Evolutionary conservation across 2,329 filamentous ascomycete species (phyloP), one percentile per base, ranked within the genome.

Genomic region (Knufia petricola): DNA sequence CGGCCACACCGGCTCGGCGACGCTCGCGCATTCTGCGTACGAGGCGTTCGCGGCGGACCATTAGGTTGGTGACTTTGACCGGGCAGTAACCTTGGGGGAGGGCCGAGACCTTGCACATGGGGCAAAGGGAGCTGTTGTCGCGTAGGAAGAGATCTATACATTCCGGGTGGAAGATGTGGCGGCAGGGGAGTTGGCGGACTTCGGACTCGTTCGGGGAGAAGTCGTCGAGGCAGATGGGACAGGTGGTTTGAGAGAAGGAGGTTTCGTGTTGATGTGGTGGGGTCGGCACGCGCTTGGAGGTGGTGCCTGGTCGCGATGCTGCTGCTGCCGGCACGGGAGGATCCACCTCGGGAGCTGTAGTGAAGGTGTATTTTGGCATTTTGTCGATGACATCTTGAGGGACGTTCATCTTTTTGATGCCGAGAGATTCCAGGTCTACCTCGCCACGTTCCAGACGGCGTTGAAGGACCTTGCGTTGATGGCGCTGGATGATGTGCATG

Each of bases 101-200:
- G 59, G 89, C 86, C 43, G 78, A 85, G 52, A 82, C 78, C 64
- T 95, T 95, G 72, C 92, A 98, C 58, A 94, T 72, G 0, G 92
- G 90, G 60, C 92, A 98, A 1, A 95, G 73, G 15, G 86, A 94
- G 61, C 85, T 94, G 61, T 84, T 83, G 48, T 81, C 75, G 37
- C 76, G 74, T 10, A 96, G 72, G 59, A 92, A 95, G 19, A 82
- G 77, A 61, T 96, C 89, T 55, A 96, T 89, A 61, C 92, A 98
- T 55, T 85, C 83, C 0, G 86, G 84, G 57, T 98, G 90, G 65
- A 89, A 98, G 49, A 96, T 90, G 63, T 98, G 92, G 0, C 84
- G 81, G 59, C 92, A 98, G 0, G 87, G 81, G 2, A 96, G 72
- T 65, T 95, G 85, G 48, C 88, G 84, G 48, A 96, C 88, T 17